A percentile compares a stretch with the other conserved stretches of the same genome.
These are phyloP conservation scores for Kluyveromyces dobzhanskii DNA, from an alignment of 805 yeast genomes.

Conservation along the genomic window DNA sequence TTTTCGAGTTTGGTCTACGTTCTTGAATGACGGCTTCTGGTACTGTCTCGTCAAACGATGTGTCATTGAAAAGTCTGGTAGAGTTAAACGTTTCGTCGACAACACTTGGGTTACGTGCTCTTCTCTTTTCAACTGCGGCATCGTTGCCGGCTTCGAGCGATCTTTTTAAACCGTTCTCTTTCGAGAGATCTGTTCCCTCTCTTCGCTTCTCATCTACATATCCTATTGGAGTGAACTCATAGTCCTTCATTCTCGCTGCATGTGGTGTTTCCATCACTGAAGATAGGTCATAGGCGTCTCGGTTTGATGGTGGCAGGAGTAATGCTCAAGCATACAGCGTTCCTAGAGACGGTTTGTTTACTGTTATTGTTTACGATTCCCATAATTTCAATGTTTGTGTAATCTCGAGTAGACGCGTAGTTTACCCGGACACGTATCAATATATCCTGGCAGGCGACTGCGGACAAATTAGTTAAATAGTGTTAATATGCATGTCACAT, in stretches of 20 bases:
- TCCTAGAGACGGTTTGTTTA: no score
- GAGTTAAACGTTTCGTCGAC: slow-evolving; percentile 22
- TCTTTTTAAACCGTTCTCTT: slow-evolving; percentile 5
- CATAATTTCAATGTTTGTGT: no score
- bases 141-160: slow-evolving; percentile 2
- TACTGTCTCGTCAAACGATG: slow-evolving; percentile 26
- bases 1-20: slow-evolving; percentile 6
- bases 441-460: no score
- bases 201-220: slow-evolving; percentile 17
- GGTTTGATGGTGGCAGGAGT: background rate
- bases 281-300: slow-evolving; percentile 13
- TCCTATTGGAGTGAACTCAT: slow-evolving; percentile 40
- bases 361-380: slow-evolving; percentile 6
- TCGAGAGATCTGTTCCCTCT: background rate
- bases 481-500: no score
- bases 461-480: no score
- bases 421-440: no score
- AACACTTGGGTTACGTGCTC: slow-evolving; percentile 1
- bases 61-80: slow-evolving; percentile 21
- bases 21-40: slow-evolving; percentile 15
- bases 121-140: slow-evolving; percentile 4
- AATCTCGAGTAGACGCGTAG: no score
- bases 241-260: slow-evolving; percentile 13
- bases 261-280: slow-evolving; percentile 25
- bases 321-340: no score